Evolutionary conservation across 257 asterid species (phyloP).

Genomic region (Capsicum pubescens): DNA sequence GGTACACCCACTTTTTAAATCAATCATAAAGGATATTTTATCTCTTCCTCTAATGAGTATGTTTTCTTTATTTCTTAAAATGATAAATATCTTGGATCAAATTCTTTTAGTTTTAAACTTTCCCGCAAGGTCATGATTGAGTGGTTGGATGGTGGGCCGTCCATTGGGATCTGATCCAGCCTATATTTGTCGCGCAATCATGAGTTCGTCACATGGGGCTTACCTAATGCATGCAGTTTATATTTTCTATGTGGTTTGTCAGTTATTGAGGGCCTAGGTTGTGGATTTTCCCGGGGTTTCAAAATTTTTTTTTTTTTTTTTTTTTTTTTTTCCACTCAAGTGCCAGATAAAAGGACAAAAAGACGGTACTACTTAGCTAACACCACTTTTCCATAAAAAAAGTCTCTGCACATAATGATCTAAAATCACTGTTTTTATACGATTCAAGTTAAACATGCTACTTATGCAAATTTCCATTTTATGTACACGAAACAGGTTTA

Average conservation of each 20-base stretch:
- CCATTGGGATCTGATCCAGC: too few species aligned
- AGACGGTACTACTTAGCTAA: background rate
- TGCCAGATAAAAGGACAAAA: background rate
- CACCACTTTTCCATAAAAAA: background rate
- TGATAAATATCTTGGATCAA: background rate
- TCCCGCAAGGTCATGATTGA: too few species aligned
- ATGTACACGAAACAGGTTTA: slow-evolving; percentile 42
- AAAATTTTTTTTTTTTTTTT: too few species aligned
- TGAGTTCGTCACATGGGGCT: too few species aligned
- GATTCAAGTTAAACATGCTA: background rate
- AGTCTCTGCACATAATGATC: background rate
- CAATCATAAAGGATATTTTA: background rate
- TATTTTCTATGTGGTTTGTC: too few species aligned
- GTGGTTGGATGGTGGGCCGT: too few species aligned
- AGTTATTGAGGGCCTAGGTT: too few species aligned
- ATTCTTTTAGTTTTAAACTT: too few species aligned
- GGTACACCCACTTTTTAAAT: background rate
- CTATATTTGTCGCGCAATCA: too few species aligned
- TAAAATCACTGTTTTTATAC: background rate
- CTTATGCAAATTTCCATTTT: background rate
- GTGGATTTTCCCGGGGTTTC: too few species aligned
- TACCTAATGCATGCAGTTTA: too few species aligned
- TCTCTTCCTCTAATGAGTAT: background rate
- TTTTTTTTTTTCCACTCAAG: background rate
- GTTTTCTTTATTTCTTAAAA: background rate